Conservation (phyloP, 2,329 filamentous ascomycete species). For the Fusarium mexicanum region DNA sequence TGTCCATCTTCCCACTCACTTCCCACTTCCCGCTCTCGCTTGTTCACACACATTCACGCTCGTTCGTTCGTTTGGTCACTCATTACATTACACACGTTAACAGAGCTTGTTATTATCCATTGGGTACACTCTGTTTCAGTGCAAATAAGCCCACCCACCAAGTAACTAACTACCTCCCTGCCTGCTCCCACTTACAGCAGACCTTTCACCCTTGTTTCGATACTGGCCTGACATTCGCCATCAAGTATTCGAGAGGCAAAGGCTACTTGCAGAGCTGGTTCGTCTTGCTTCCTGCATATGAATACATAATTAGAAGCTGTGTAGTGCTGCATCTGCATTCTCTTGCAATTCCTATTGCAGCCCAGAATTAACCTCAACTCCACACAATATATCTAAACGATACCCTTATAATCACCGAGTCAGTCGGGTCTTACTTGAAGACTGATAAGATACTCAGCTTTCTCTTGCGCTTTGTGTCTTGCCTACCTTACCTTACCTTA, state of each 20-base stretch:
- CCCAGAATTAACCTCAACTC: background rate
- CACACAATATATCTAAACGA: background rate
- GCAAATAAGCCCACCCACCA: background rate
- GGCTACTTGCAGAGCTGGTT: background rate
- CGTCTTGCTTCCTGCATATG: background rate
- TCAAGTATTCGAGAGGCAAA: background rate
- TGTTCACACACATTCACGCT: background rate
- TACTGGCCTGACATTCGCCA: slow-evolving; percentile 10
- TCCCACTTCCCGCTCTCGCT: slow-evolving; percentile 1
- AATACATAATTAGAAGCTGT: background rate
- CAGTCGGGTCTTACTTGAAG: background rate
- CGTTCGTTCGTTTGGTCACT: slow-evolving; percentile 15
- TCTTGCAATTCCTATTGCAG: background rate
- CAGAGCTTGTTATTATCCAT: background rate
- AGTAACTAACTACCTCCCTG: slow-evolving; percentile 5
- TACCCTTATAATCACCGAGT: background rate
- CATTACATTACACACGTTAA: background rate
- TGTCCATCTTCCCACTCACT: slow-evolving; percentile 2
- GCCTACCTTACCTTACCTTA: background rate
- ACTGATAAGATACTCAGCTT: background rate
- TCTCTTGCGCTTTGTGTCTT: background rate
- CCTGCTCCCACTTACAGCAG: slow-evolving; percentile 5
- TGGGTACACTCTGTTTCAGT: slow-evolving; percentile 19
- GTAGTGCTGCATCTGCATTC: background rate
- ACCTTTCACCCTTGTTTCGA: slow-evolving; percentile 5